phyloP scores from a whole-genome alignment of 2,329 filamentous ascomycete species.

The Rhynchosporium secalis region DNA sequence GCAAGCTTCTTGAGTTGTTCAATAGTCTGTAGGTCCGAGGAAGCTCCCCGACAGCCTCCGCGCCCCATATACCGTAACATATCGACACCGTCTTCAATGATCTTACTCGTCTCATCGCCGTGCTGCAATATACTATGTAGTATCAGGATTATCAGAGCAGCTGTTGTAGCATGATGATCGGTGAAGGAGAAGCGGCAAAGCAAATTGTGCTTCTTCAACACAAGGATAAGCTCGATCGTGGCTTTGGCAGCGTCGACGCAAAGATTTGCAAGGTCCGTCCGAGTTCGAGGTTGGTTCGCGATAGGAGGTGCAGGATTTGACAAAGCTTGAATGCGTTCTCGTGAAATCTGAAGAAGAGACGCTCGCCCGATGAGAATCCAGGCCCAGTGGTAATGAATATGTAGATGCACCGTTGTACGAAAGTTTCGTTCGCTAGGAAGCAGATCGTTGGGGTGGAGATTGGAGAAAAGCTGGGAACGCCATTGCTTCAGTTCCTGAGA shows the following conservation, averaged over 20 bases:
- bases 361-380: background rate
- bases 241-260: background rate
- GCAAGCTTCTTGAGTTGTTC: background rate
- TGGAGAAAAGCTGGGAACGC: background rate
- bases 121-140: background rate
- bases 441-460: background rate
- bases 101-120: background rate
- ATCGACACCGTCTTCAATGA: background rate
- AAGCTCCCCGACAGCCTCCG: background rate
- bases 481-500: background rate
- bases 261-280: background rate
- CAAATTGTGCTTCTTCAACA: background rate
- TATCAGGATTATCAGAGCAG: background rate
- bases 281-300: background rate
- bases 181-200: background rate
- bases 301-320: background rate
- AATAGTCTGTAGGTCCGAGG: background rate
- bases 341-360: background rate
- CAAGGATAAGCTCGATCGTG: background rate
- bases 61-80: background rate
- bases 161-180: background rate
- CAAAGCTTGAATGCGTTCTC: background rate
- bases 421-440: background rate
- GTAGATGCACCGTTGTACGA: background rate
- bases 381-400: background rate